A percentile compares a stretch with the other conserved stretches of the same genome.
These are phyloP conservation scores for Thraustotheca clavata DNA, from an alignment of 352 stramenopile species.

Conservation along the genomic window DNA sequence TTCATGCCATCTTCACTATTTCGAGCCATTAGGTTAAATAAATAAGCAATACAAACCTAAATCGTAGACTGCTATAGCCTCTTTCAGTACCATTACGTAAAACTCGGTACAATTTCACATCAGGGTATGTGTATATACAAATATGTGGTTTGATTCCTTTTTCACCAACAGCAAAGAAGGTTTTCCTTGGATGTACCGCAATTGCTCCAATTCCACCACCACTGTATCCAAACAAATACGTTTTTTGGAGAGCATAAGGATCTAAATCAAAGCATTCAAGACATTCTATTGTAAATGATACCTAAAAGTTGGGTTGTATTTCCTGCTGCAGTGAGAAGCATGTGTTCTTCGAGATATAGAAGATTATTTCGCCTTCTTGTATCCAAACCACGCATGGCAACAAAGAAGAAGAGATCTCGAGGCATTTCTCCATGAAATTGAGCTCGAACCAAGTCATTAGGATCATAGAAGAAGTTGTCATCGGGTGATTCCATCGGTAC, in stretches of 20 bases:
- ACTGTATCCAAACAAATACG: constrained; percentile 52
- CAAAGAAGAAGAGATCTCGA: constrained; percentile 62
- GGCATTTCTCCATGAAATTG: constrained; percentile 53
- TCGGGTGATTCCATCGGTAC: background rate
- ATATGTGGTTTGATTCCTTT: constrained; percentile 85
- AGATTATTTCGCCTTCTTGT: constrained; percentile 57
- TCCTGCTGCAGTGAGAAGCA: constrained; percentile 54
- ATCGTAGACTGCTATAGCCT: constrained; percentile 65
- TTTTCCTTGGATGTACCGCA: constrained; percentile 52
- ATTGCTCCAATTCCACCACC: constrained; percentile 56
- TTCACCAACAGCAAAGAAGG: constrained; percentile 82
- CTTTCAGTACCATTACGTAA: constrained; percentile 77
- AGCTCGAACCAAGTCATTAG: constrained; percentile 4
- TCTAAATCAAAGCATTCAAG: constrained; percentile 22
- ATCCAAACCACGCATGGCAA: constrained; percentile 49
- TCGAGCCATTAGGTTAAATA: background rate
- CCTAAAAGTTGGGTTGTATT: constrained; percentile 63
- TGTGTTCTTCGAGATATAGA: constrained; percentile 55
- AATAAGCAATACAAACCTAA: constrained; percentile 26
- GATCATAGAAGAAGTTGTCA: constrained; percentile 20
- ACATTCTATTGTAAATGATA: constrained; percentile 7
- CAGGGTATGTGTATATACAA: constrained; percentile 83
- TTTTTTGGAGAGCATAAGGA: constrained; percentile 28
- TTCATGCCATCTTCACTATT: constrained; percentile 73
- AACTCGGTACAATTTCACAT: constrained; percentile 53